phyloP scores from a whole-genome alignment of 208 protist genomes.

The Leishmania turanica region DNA sequence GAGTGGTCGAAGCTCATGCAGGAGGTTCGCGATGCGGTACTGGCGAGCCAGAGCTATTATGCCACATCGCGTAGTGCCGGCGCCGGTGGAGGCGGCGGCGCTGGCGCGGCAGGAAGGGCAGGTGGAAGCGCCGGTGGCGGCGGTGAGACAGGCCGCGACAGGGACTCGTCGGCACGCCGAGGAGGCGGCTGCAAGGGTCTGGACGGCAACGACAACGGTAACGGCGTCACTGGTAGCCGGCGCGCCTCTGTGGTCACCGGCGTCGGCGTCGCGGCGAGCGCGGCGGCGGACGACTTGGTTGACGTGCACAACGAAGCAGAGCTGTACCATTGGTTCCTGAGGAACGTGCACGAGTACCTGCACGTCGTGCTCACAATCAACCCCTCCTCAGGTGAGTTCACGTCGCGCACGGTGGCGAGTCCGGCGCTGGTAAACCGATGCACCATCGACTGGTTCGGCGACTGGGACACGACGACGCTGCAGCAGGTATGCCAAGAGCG shows the following conservation, averaged over 20 bases:
- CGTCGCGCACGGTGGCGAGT: constrained; percentile 94
- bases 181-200: neutral
- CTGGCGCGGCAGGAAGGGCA: neutral
- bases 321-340: constrained; percentile 97
- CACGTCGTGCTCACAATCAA: constrained; percentile 99
- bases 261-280: constrained; percentile 14
- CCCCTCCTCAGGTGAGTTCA: constrained; percentile 96
- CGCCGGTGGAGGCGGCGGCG: neutral
- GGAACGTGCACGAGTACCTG: constrained; percentile 96
- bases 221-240: neutral
- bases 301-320: constrained; percentile 91
- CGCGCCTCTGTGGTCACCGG: neutral
- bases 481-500: constrained; percentile 94
- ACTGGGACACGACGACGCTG: constrained; percentile 96
- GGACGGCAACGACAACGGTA: neutral
- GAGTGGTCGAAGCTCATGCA: constrained; percentile 96
- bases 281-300: constrained; percentile 47
- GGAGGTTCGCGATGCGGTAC: constrained; percentile 66
- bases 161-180: neutral
- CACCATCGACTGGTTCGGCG: constrained; percentile 99
- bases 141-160: neutral
- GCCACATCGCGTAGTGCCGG: constrained; percentile 18
- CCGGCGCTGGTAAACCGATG: constrained; percentile 99
- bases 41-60: constrained; percentile 35
- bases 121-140: neutral